Evolutionary conservation across 495 filamentous ascomycete genomes (phyloP).

Genomic region (Aspergillus sparsus): DNA sequence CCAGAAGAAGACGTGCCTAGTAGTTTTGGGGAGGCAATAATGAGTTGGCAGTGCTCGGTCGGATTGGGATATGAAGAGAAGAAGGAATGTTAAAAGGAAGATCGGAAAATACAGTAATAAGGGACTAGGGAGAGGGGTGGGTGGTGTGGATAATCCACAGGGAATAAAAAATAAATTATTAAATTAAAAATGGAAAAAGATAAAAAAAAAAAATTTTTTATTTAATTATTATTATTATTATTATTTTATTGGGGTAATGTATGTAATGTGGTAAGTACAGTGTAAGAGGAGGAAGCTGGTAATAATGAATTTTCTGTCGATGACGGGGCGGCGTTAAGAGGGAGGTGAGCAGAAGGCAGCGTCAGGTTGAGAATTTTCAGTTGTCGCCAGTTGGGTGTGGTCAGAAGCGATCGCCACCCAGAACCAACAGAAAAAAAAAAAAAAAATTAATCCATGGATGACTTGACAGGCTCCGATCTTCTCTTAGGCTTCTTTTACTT

Average conservation of each 20-base stretch:
- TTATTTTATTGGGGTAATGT: constrained; percentile 10
- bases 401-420: constrained; percentile 6
- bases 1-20: constrained; percentile 36
- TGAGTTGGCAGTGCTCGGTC: constrained; percentile 31
- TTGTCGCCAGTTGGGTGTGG: constrained; percentile 4
- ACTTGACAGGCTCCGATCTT: constrained; percentile 19
- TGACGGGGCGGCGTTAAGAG: constrained; percentile 21
- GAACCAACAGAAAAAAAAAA: constrained; percentile 7
- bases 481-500: constrained; percentile 26
- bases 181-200: constrained; percentile 23
- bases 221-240: constrained; percentile 10
- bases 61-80: constrained; percentile 24
- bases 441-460: constrained; percentile 7
- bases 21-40: constrained; percentile 27
- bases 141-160: constrained; percentile 20
- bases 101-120: constrained; percentile 30
- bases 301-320: constrained; percentile 4
- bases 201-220: constrained; percentile 14
- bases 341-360: too few species aligned
- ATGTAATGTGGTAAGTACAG: constrained; percentile 20
- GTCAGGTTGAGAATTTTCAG: constrained; percentile 19
- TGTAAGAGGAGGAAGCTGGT: constrained; percentile 11
- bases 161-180: constrained; percentile 21
- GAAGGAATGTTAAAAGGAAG: constrained; percentile 30
- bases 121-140: constrained; percentile 23